Evolutionary conservation across 306 rosid species (phyloP).

Genomic region (Carpinus fangiana): DNA sequence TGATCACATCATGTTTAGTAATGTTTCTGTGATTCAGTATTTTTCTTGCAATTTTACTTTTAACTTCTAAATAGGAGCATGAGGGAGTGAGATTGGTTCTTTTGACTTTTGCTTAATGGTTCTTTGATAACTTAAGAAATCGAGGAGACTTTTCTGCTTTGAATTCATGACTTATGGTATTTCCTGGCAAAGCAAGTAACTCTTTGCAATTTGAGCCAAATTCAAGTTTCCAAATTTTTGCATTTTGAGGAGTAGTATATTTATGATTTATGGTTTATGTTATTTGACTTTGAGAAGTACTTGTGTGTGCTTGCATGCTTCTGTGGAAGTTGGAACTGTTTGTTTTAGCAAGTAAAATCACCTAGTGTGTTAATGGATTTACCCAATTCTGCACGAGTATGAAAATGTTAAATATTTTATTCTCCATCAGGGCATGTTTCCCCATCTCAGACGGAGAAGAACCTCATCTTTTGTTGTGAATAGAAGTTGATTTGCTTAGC

Average conservation of each 20-base stretch:
- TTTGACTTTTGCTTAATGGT: neutral
- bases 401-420: neutral
- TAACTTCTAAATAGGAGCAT: neutral
- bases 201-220: neutral
- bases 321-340: neutral
- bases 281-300: neutral
- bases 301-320: neutral
- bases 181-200: neutral
- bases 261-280: neutral
- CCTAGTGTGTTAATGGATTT: neutral
- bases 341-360: neutral
- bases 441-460: neutral
- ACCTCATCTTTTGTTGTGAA: no score
- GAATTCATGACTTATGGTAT: neutral
- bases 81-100: slow-evolving; percentile 4
- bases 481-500: no score
- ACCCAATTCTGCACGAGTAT: neutral
- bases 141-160: neutral
- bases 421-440: neutral
- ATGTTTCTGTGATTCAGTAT: neutral
- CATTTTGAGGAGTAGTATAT: neutral
- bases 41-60: neutral
- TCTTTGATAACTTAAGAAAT: neutral
- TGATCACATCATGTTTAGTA: neutral
- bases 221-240: neutral